Base-by-base conservation (phyloP, 805 yeast species). In the Zygosaccharomyces siamensis region DNA sequence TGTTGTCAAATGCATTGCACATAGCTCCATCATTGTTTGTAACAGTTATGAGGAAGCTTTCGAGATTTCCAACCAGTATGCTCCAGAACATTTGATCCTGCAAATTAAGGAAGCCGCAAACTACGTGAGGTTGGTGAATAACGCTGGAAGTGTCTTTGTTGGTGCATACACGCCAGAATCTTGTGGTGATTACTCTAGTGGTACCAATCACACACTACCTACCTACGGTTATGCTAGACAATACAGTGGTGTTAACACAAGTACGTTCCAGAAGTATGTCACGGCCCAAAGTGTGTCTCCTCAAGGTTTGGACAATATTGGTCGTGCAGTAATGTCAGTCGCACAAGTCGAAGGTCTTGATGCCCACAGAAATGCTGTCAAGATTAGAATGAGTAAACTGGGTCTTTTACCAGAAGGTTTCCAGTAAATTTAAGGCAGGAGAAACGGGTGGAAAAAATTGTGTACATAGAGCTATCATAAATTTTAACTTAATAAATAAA, bases 211-310 rank as follows among this genome's bases (percentile, higher is more conserved):
- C 72, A 93, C 99, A 0, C 77, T 93, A 60, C 99, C 99, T 50
- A 93, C 99, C 0, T 93, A 93, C 64, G 99, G 99, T 44, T 93
- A 92, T 64, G 98, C 99, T 39, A 84, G 89, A 72, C 95, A 89
- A 79, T 93, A 93, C 72, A 84, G 95, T 56, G 99, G 99, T 53
- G 97, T 90, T 48, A 93, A 93, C 73, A 93, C 98, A 21, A 83
- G 89, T 44, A 89, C 97, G 0, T 93, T 88, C 81, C 95, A 87
- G 70, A 93, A 93, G 71, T 89, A 86, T 72, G 85, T 93, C 62
- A 93, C 99, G 8, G 79, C 96, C 26, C 99, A 93, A 73, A 88
- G 84, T 62, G 88, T 93, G 31, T 84, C 89, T 1, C 81, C 85
- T 48, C 78, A 83, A 66, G 99, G 99, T 20, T 77, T 93, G 59